Evolutionary conservation across 1,139 yeast genomes (phyloP), one percentile per base, ranked within the genome.

Genomic region (Saccharomycopsis phalli): DNA sequence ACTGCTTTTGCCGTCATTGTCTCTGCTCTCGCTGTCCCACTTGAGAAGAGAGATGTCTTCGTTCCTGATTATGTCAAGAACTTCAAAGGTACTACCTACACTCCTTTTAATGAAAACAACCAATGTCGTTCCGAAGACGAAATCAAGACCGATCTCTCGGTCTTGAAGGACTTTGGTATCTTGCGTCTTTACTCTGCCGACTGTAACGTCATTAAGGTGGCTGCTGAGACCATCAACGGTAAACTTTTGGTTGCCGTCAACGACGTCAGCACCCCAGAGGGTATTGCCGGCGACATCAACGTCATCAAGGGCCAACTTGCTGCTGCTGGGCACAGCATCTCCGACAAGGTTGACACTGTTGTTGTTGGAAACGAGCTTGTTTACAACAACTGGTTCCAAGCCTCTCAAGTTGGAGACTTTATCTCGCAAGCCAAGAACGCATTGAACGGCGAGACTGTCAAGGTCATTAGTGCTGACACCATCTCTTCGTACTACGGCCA

Each of bases 321-420:
- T 37, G 63, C 60, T 37, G 72, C 56, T 84, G 94, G 94, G 69
- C 62, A 58, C 68, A 68, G 39, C 69, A 84, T 52, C 66, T 68
- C 73, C 72, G 56, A 49, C 50, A 61, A 64, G 37, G 58, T 68
- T 47, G 54, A 78, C 66, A 76, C 94, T 47, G 78, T 84, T 46
- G 68, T 86, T 45, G 68, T 86, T 51, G 95, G 95, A 62, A 84
- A 84, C 65, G 95, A 84, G 68, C 74, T 83, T 61, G 88, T 84
- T 51, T 82, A 84, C 69, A 50, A 64, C 47, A 94, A 93, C 51
- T 54, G 62, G 47, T 77, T 79, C 51, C 58, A 74, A 45, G 73
- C 76, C 31, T 56, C 68, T 42, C 73, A 79, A 60, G 73, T 84
- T 45, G 60, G 59, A 29, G 47, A 59, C 37, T 78, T 79, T 53